phyloP scores from a whole-genome alignment of 495 filamentous ascomycete species.

The Stereocaulon alpinum region DNA sequence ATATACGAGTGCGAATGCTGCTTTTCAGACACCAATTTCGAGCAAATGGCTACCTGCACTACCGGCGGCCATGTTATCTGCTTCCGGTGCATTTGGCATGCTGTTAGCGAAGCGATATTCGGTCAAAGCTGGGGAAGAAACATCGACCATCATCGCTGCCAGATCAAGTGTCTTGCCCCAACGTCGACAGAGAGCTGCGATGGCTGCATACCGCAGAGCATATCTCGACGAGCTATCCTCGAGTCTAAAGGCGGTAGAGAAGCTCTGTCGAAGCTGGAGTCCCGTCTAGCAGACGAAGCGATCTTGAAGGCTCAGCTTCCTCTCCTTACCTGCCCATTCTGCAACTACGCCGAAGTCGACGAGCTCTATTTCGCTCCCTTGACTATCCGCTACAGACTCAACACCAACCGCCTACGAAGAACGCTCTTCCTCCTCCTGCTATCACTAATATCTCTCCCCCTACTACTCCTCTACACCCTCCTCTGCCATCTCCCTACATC shows the following conservation, averaged over 20 bases:
- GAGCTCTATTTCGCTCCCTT: constrained; percentile 55
- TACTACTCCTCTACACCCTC: constrained; percentile 32
- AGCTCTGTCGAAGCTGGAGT: constrained; percentile 60
- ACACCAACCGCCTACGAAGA: constrained; percentile 18
- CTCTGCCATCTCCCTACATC: constrained; percentile 37
- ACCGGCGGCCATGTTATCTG: constrained; percentile 70
- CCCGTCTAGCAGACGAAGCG: constrained; percentile 60
- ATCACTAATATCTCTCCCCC: constrained; percentile 26
- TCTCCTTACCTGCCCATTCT: constrained; percentile 83
- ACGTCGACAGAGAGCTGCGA: constrained; percentile 51
- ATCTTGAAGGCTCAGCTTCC: constrained; percentile 60
- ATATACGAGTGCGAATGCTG: constrained; percentile 89
- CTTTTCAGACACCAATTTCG: constrained; percentile 65
- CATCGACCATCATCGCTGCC: constrained; percentile 57
- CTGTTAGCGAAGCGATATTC: constrained; percentile 75
- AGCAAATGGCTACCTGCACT: constrained; percentile 70
- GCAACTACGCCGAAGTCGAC: constrained; percentile 79
- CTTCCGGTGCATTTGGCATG: constrained; percentile 68
- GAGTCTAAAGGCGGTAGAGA: constrained; percentile 58
- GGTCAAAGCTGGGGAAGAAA: constrained; percentile 85
- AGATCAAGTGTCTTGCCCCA: constrained; percentile 71
- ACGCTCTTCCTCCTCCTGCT: constrained; percentile 30
- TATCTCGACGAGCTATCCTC: constrained; percentile 61
- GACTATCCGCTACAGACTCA: constrained; percentile 39
- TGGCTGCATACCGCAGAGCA: constrained; percentile 56